Percentiles rank a stretch among this genome's conserved stretches.
Evolutionary conservation across 2,329 filamentous ascomycete genomes (phyloP).

Genomic region (Xylaria multiplex): DNA sequence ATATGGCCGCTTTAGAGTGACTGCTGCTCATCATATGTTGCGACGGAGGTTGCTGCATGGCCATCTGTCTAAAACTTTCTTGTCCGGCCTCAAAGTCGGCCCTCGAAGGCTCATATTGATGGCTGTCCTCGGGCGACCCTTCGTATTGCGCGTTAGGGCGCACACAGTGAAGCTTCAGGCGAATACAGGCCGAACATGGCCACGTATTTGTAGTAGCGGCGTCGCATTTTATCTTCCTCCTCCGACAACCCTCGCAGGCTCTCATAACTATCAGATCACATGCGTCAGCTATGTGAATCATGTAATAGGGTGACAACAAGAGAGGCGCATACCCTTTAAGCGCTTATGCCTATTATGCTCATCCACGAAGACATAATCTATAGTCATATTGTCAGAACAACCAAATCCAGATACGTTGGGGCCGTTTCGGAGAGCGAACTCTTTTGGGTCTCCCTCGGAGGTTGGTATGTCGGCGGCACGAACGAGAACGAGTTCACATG

Average conservation of each 20-base stretch:
- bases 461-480: constrained; percentile 68
- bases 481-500: constrained; percentile 82
- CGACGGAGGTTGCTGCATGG: constrained; percentile 58
- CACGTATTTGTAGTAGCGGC: constrained; percentile 96
- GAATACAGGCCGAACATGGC: constrained; percentile 94
- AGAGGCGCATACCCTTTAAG: constrained; percentile 76
- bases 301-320: constrained; percentile 13
- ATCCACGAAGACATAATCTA: constrained; percentile 99
- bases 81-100: constrained; percentile 56
- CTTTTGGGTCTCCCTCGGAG: constrained; percentile 81
- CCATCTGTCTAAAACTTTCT: constrained; percentile 63
- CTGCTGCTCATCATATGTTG: constrained; percentile 56
- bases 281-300: constrained; percentile 38
- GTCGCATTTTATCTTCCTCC: constrained; percentile 98
- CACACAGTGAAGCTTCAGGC: constrained; percentile 91
- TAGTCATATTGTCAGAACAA: constrained; percentile 37
- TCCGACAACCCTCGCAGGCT: constrained; percentile 93
- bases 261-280: constrained; percentile 77
- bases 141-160: constrained; percentile 85
- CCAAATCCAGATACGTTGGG: constrained; percentile 13
- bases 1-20: constrained; percentile 58
- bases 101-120: constrained; percentile 62
- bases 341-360: constrained; percentile 98
- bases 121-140: constrained; percentile 57
- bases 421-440: constrained; percentile 64